Conservation (phyloP, 352 stramenopile genomes). For the Blastocystis sp. region DNA sequence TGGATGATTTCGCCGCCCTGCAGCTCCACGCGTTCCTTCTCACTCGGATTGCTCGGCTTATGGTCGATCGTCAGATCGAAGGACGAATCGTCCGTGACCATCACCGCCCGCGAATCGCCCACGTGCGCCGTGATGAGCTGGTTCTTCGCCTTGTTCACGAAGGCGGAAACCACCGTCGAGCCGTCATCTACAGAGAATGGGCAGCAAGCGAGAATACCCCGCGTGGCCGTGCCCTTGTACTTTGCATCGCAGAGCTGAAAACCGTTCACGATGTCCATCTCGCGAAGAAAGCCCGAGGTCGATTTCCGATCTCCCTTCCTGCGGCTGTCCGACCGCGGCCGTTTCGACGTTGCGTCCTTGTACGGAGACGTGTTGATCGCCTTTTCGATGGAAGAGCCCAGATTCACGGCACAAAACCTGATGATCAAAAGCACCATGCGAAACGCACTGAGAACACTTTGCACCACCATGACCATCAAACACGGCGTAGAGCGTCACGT, state of each 20-base stretch:
- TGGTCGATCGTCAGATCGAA: constrained; percentile 82
- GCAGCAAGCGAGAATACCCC: neutral
- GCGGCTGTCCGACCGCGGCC: constrained; percentile 81
- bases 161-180: constrained; percentile 82
- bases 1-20: constrained; percentile 84
- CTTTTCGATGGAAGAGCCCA: constrained; percentile 31
- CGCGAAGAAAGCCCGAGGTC: constrained; percentile 70
- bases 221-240: neutral
- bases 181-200: constrained; percentile 76
- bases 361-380: constrained; percentile 46
- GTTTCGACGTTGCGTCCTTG: constrained; percentile 70
- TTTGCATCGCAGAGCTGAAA: constrained; percentile 48
- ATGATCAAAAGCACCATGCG: constrained; percentile 34
- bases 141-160: constrained; percentile 75
- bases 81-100: constrained; percentile 80
- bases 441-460: constrained; percentile 80
- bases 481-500: constrained; percentile 84
- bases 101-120: constrained; percentile 82
- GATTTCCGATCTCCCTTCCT: constrained; percentile 80
- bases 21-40: constrained; percentile 82
- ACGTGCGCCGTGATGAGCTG: constrained; percentile 83
- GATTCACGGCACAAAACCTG: constrained; percentile 60
- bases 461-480: constrained; percentile 88
- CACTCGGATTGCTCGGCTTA: constrained; percentile 84
- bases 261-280: constrained; percentile 62